Evolutionary conservation across 805 yeast species (phyloP), one percentile per base, ranked within the genome.

Genomic region (Yarrowia sp.): DNA sequence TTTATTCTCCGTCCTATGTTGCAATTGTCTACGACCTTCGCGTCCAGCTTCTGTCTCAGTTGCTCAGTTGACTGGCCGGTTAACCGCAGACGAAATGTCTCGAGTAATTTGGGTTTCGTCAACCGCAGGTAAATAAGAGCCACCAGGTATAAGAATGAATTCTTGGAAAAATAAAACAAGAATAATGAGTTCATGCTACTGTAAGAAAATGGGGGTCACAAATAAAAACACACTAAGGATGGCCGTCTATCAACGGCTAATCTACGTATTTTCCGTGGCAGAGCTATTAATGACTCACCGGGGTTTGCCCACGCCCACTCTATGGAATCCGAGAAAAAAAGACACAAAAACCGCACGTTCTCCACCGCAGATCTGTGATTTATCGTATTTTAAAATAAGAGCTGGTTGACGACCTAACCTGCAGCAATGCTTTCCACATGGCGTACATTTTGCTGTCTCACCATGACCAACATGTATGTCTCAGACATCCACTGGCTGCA

Each of bases 391-490:
- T n/a, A n/a, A n/a, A n/a, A n/a, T n/a, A n/a, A n/a, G n/a, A n/a
- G n/a, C n/a, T n/a, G n/a, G n/a, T n/a, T n/a, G n/a, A n/a, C n/a
- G n/a, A n/a, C n/a, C n/a, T n/a, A n/a, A n/a, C n/a, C n/a, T n/a
- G n/a, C n/a, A n/a, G n/a, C n/a, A n/a, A n/a, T n/a, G n/a, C n/a
- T n/a, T n/a, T n/a, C n/a, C n/a, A n/a, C 49, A 27, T 18, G 49
- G 13, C 49, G 49, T 18, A 16, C 33, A 44, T 44, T 44, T 44
- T 27, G n/a, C 33, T 44, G 49, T 44, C 49, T 44, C 49, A 27
- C 49, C 22, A 16, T n/a, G 29, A n/a, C 42, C 19, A 38, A 21
- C 46, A 12, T 13, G 6, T 10, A n/a, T 39, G 49, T 44, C 49
- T 44, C 16, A 44, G 24, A 24, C 46, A 14, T 18, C 33, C 14